Conservation (phyloP, 2,329 filamentous ascomycete genomes). For the Exophiala alcalophila region DNA sequence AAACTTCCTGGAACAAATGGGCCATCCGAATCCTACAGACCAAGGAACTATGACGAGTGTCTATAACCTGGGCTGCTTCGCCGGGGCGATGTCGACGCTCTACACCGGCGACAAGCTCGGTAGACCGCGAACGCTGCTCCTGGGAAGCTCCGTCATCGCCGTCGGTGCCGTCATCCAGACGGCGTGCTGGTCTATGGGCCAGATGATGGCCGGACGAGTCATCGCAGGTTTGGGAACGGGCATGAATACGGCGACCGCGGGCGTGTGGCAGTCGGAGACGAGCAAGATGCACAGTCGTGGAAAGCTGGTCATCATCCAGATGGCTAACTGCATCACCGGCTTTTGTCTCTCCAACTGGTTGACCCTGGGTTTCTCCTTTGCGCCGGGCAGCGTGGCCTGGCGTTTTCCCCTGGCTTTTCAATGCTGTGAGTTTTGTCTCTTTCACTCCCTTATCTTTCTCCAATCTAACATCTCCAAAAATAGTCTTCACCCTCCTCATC, state of each 20-base stretch:
- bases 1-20: conserved; percentile 33
- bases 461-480: neutral
- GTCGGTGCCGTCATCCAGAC: conserved; percentile 46
- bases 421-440: conserved; percentile 36
- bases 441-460: neutral
- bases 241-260: conserved; percentile 41
- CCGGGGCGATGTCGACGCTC: conserved; percentile 50
- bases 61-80: conserved; percentile 48
- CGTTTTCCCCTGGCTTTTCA: conserved; percentile 58
- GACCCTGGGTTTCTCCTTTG: conserved; percentile 54
- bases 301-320: conserved; percentile 53
- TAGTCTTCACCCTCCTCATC: conserved; percentile 52
- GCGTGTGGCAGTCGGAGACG: conserved; percentile 45
- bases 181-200: conserved; percentile 40
- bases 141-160: conserved; percentile 42
- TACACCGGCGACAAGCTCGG: conserved; percentile 51
- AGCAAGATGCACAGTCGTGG: conserved; percentile 51
- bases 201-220: conserved; percentile 47
- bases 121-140: conserved; percentile 43
- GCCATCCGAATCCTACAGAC: conserved; percentile 23
- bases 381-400: conserved; percentile 50
- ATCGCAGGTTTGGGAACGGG: conserved; percentile 41
- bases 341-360: conserved; percentile 49
- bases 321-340: conserved; percentile 50
- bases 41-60: conserved; percentile 35